Conservation (phyloP, 805 yeast genomes). For the Zygoascus bituminiphila region DNA sequence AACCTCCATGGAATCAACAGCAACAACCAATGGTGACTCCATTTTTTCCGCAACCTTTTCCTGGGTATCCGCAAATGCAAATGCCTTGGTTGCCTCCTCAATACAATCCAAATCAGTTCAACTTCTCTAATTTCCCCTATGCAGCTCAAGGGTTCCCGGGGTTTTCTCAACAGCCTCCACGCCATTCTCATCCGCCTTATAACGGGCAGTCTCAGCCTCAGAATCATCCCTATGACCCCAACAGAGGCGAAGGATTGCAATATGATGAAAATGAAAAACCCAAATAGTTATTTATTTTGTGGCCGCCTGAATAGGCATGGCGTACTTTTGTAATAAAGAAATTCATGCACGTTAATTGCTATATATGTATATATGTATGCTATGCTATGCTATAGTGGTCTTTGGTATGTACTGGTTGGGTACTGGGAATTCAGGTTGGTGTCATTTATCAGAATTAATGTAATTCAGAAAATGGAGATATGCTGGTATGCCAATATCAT, state of each 20-base stretch:
- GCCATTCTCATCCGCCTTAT: neutral
- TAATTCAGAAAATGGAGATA: too few species aligned
- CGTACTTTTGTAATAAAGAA: too few species aligned
- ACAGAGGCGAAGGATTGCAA: constrained; percentile 16
- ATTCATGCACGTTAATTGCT: too few species aligned
- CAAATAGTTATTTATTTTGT: neutral
- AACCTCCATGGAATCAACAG: neutral
- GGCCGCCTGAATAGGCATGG: too few species aligned
- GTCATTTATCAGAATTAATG: too few species aligned
- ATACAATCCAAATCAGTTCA: constrained; percentile 9
- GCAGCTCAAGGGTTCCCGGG: neutral
- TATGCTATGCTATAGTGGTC: too few species aligned
- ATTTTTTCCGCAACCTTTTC: neutral
- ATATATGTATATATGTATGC: too few species aligned
- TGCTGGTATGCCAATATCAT: too few species aligned
- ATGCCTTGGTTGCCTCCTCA: constrained; percentile 15
- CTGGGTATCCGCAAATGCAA: neutral
- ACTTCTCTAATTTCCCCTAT: neutral
- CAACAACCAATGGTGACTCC: neutral
- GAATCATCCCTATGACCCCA: neutral
- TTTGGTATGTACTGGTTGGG: too few species aligned
- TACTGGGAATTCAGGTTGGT: too few species aligned
- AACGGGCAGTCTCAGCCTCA: neutral
- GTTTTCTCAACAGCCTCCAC: neutral
- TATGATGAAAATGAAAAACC: constrained; percentile 18